A percentile compares a stretch with the other conserved stretches of the same genome.
phyloP scores from a whole-genome alignment of 495 filamentous ascomycete genomes.

The Paragyromitra xinjiangensis region DNA sequence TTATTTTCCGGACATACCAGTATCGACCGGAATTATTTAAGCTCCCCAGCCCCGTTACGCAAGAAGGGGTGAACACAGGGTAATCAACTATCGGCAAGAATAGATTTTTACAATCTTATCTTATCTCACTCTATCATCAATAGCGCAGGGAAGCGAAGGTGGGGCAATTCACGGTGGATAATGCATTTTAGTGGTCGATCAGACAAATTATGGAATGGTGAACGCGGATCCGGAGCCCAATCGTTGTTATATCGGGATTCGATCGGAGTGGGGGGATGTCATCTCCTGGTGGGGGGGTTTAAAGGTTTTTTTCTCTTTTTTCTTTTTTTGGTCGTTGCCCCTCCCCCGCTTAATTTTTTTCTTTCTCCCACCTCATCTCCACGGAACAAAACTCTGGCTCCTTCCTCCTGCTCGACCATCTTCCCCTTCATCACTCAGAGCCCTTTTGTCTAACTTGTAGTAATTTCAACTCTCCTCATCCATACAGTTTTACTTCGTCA shows the following conservation, averaged over 20 bases:
- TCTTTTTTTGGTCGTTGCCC: conserved; percentile 38
- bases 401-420: conserved; percentile 15
- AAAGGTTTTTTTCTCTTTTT: conserved; percentile 28
- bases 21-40: no score
- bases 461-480: conserved; percentile 13
- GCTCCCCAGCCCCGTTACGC: no score
- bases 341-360: conserved; percentile 44
- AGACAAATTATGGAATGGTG: neutral
- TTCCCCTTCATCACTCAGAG: conserved; percentile 21
- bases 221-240: neutral
- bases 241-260: conserved; percentile 7
- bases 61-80: neutral
- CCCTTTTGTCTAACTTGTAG: neutral
- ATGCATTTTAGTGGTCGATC: conserved; percentile 14
- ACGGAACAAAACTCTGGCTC: conserved; percentile 51
- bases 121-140: conserved; percentile 16
- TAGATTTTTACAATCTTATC: conserved; percentile 17
- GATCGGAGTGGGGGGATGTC: neutral
- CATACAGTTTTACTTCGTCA: conserved; percentile 15
- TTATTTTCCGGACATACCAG: no score
- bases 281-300: conserved; percentile 32
- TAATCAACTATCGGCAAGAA: neutral
- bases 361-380: conserved; percentile 14
- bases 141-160: neutral
- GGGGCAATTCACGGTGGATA: neutral